These are phyloP conservation scores for Emergomyces africanus DNA, from an alignment of 2,329 filamentous ascomycete genomes.

Conservation along the genomic window DNA sequence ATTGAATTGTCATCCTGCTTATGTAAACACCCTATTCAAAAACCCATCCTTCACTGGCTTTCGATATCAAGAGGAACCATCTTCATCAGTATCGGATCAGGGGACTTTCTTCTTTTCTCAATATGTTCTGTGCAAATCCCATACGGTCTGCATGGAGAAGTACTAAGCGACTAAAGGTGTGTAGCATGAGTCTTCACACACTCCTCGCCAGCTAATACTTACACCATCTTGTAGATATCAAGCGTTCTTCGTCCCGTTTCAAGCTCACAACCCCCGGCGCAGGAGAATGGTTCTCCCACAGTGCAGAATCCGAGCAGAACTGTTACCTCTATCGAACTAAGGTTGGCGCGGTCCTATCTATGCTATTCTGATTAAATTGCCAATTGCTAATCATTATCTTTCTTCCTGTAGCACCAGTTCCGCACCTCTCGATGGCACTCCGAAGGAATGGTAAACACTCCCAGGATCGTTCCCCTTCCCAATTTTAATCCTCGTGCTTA, in stretches of 20 bases:
- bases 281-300: not conserved
- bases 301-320: not conserved
- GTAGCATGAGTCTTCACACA: slow-evolving; percentile 9
- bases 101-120: not conserved
- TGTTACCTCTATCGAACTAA: not conserved
- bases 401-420: not conserved
- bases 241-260: not conserved
- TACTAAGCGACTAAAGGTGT: slow-evolving; percentile 15
- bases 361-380: not conserved
- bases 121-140: slow-evolving; percentile 15
- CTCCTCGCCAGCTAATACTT: slow-evolving; percentile 6
- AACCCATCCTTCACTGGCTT: not conserved
- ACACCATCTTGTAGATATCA: not conserved
- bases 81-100: not conserved
- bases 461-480: not conserved
- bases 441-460: slow-evolving; percentile 19
- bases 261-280: not conserved
- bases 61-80: not conserved
- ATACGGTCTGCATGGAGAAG: slow-evolving; percentile 14
- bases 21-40: not conserved
- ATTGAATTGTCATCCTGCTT: not conserved
- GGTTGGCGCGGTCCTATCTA: not conserved
- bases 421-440: slow-evolving; percentile 2
- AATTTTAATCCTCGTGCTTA: slow-evolving; percentile 1
- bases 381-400: not conserved